Percentiles rank a stretch among this genome's conserved stretches.
Evolutionary conservation across 139 green algal species (phyloP).

Genomic region (Pedinophyceae sp.): DNA sequence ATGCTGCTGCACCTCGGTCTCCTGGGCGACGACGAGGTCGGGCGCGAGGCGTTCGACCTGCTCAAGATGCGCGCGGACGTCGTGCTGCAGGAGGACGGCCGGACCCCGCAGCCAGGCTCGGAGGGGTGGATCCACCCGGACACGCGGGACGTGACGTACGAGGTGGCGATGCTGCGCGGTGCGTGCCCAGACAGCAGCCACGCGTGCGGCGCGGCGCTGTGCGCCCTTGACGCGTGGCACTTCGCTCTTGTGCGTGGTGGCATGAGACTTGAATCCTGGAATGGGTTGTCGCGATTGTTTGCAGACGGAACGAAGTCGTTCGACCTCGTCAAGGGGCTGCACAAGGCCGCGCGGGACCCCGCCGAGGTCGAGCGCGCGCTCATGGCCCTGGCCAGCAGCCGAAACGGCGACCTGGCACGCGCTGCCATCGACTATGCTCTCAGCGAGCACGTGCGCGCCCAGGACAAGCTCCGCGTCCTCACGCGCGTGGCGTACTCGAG

Average conservation of each 20-base stretch:
- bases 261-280: too few relatives aligned
- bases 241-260: slow-evolving; percentile 11
- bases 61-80: neutral
- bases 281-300: too few relatives aligned
- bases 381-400: slow-evolving; percentile 14
- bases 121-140: slow-evolving; percentile 17
- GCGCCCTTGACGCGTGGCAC: neutral
- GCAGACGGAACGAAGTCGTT: too few relatives aligned
- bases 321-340: slow-evolving; percentile 8
- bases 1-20: slow-evolving; percentile 21
- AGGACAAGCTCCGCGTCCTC: slow-evolving; percentile 11
- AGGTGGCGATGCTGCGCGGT: slow-evolving; percentile 13
- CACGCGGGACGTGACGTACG: slow-evolving; percentile 25
- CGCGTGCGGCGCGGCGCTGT: neutral
- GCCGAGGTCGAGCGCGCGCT: slow-evolving; percentile 21
- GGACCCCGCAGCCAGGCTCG: neutral
- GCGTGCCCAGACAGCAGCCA: slow-evolving; percentile 3
- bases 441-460: slow-evolving; percentile 9
- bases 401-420: neutral
- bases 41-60: neutral
- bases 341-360: slow-evolving; percentile 9
- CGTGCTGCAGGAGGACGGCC: neutral
- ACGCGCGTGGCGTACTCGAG: neutral
- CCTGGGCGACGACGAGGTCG: slow-evolving; percentile 12
- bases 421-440: slow-evolving; percentile 13